phyloP scores from a whole-genome alignment of 257 asterid genomes.

The Ilex asprella region DNA sequence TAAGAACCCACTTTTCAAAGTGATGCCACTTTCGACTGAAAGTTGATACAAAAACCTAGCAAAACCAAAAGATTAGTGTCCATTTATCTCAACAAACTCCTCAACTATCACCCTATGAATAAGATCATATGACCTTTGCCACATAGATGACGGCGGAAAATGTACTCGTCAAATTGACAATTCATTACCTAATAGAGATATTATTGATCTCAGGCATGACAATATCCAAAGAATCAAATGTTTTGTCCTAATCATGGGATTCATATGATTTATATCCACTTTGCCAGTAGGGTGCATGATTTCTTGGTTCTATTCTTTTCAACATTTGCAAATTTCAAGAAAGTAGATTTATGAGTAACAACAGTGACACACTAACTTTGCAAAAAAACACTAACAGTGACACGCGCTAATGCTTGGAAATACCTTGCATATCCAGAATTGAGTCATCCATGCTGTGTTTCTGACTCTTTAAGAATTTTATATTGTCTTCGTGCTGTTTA shows the following conservation, averaged over 20 bases:
- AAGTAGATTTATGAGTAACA: not conserved
- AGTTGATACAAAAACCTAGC: not conserved
- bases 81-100: not conserved
- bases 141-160: too few species aligned
- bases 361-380: too few species aligned
- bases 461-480: constrained; percentile 39
- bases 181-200: too few species aligned
- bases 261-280: not conserved
- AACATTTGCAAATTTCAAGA: not conserved
- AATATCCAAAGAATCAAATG: too few species aligned
- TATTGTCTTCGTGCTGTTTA: constrained; percentile 64
- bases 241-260: too few species aligned
- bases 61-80: too few species aligned
- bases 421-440: constrained; percentile 61
- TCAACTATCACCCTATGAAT: not conserved
- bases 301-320: not conserved
- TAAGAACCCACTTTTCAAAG: too few species aligned
- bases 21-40: too few species aligned
- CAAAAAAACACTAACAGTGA: not conserved
- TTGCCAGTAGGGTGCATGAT: not conserved
- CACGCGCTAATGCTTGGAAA: not conserved
- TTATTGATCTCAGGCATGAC: too few species aligned
- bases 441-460: constrained; percentile 42
- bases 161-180: too few species aligned
- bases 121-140: too few species aligned